These are phyloP conservation scores for Aspergillus indologenus DNA, from an alignment of 495 filamentous ascomycete genomes.

Conservation along the genomic window DNA sequence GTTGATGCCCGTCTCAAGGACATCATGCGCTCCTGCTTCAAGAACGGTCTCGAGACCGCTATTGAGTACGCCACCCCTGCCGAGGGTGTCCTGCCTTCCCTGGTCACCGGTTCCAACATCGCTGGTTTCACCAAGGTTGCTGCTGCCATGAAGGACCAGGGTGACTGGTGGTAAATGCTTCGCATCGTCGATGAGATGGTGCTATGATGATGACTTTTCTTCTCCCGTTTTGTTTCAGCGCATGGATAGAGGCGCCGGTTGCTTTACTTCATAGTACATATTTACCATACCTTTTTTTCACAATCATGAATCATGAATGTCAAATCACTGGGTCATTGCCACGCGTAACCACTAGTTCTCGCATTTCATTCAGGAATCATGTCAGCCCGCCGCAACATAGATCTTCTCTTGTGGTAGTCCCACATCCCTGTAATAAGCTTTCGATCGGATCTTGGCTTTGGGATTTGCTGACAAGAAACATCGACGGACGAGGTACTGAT, in stretches of 20 bases:
- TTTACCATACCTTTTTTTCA: not conserved
- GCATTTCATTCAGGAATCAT: too few species aligned
- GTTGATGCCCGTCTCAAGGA: conserved; percentile 88
- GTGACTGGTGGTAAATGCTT: conserved; percentile 81
- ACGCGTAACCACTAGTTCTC: not conserved
- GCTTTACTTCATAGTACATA: conserved; percentile 1
- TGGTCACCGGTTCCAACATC: conserved; percentile 94
- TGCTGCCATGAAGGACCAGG: conserved; percentile 90
- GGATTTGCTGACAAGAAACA: too few species aligned
- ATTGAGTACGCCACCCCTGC: conserved; percentile 74
- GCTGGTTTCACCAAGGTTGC: conserved; percentile 97
- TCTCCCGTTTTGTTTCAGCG: conserved; percentile 31
- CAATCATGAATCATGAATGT: conserved; percentile 11
- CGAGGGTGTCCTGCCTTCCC: conserved; percentile 80
- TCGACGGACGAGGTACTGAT: too few species aligned
- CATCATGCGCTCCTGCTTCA: conserved; percentile 94
- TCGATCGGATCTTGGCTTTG: too few species aligned
- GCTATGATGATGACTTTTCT: conserved; percentile 23
- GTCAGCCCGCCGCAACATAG: too few species aligned
- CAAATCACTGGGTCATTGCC: not conserved
- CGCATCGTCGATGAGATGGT: conserved; percentile 4
- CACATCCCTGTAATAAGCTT: too few species aligned
- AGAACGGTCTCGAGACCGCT: conserved; percentile 85
- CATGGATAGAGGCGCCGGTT: conserved; percentile 44
- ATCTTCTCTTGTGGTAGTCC: too few species aligned